Evolutionary conservation across 1,284 basidiomycete species (phyloP), one percentile per base, ranked within the genome.

Genomic region (Cutaneotrichosporon sp.): DNA sequence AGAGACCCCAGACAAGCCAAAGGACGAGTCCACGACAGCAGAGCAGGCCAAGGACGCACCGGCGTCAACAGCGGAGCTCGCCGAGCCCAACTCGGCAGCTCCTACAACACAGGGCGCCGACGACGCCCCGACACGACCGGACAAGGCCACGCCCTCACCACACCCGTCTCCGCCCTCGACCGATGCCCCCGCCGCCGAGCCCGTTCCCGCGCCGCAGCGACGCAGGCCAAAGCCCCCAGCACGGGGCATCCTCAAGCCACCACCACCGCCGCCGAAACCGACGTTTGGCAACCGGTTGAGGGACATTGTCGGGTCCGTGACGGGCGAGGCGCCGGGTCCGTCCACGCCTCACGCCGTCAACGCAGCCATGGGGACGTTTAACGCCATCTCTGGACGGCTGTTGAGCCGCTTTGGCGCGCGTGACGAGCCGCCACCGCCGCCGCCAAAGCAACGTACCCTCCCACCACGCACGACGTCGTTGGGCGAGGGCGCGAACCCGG

Each of bases 191-290:
- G 54, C n/a, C 30, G 17, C 45, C 4, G 33, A 36, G 8, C 42
- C 54, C 14, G 21, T n/a, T 4, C n/a, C 58, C 4, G 62, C 62
- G 10, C 68, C 67, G 10, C 65, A 64, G 7, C 60, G 36, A 15
- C 52, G 69, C 22, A 66, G 69, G 2, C 69, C 69, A 12, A 68
- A 65, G 46, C 71, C 69, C 33, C 73, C 73, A 1, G 67, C 67
- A 20, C 68, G 66, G 53, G 73, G 73, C 8, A 76, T 76, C 43
- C 67, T 76, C 38, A 75, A 74, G 58, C 73, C 74, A 0, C 70
- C 74, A 2, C 74, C 72, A 14, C 72, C 74, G 1, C 74, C 74
- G 18, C 58, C 64, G 14, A 74, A 73, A 56, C 72, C 73, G 3
- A 70, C 72, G 8, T 57, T 76, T 10, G 63, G 67, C 0, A 70